Evolutionary conservation across 495 filamentous ascomycete species (phyloP).

Genomic region (Antarctomyces pellizariae): DNA sequence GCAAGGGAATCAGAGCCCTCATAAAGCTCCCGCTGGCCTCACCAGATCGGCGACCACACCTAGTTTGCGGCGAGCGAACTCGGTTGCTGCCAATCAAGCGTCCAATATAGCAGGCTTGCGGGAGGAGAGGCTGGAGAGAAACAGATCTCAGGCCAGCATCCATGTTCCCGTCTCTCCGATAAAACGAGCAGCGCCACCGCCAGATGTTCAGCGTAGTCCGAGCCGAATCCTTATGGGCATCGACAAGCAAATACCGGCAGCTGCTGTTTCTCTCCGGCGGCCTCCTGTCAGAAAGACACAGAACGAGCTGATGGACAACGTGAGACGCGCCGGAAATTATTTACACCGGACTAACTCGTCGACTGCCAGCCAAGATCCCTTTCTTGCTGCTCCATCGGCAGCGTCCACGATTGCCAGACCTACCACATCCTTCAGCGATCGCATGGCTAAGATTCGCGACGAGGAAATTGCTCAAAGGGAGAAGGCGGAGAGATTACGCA

Average conservation of each 20-base stretch:
- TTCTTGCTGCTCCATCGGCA: constrained; percentile 8
- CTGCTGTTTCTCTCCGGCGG: constrained; percentile 66
- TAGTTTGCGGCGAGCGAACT: constrained; percentile 6
- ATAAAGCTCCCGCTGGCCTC: constrained; percentile 5
- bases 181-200: constrained; percentile 21
- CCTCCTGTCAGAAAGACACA: constrained; percentile 24
- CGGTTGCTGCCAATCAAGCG: constrained; percentile 8
- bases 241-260: constrained; percentile 62
- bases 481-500: constrained; percentile 26
- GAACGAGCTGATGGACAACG: constrained; percentile 10
- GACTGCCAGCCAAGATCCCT: constrained; percentile 4
- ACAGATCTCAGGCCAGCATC: constrained; percentile 23
- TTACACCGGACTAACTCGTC: constrained; percentile 21
- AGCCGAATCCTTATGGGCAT: constrained; percentile 65
- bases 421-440: constrained; percentile 66
- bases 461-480: constrained; percentile 33
- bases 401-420: constrained; percentile 14
- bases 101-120: constrained; percentile 10
- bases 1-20: constrained; percentile 10
- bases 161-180: constrained; percentile 71
- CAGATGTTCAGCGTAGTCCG: constrained; percentile 43
- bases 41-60: constrained; percentile 1
- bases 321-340: constrained; percentile 15
- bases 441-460: constrained; percentile 42
- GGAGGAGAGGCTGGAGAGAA: constrained; percentile 11